Conservation (phyloP, 1,139 yeast species). For the Schwanniomyces etchellsii region DNA sequence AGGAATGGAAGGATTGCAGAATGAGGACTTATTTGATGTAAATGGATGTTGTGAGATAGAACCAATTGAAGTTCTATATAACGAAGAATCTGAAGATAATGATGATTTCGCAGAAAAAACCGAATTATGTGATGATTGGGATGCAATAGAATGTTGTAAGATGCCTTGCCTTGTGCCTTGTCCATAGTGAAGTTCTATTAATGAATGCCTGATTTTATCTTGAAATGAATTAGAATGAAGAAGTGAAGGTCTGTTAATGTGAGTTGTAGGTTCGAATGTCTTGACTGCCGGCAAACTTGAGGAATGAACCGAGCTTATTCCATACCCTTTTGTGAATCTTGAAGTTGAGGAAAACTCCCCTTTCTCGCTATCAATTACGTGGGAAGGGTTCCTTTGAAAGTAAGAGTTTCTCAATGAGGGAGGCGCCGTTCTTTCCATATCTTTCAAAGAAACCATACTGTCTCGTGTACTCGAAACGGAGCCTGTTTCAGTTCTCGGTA, state of each 20-base stretch:
- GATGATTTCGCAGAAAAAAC: constrained; percentile 31
- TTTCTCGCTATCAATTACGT: too few relatives aligned
- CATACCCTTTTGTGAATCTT: background rate
- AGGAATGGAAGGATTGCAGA: too few relatives aligned
- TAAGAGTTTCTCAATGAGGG: background rate
- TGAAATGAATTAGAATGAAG: constrained; percentile 15
- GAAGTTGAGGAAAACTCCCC: background rate
- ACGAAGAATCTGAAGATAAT: constrained; percentile 25
- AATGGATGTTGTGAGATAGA: background rate
- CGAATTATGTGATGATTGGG: constrained; percentile 27
- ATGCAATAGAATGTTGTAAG: constrained; percentile 21
- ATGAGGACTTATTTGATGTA: too few relatives aligned
- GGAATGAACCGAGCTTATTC: background rate
- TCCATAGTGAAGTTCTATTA: constrained; percentile 32
- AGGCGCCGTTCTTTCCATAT: background rate
- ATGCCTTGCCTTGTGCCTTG: constrained; percentile 4
- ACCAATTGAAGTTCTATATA: constrained; percentile 18
- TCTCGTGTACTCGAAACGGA: background rate
- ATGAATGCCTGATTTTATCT: constrained; percentile 37
- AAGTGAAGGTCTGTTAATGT: constrained; percentile 15
- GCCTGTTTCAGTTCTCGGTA: background rate
- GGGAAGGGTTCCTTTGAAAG: too few relatives aligned
- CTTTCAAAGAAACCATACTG: background rate
- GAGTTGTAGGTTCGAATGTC: background rate
- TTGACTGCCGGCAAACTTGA: background rate